Evolutionary conservation across 768 basidiomycete genomes (phyloP).

Genomic region (Tricholoma matsutake): DNA sequence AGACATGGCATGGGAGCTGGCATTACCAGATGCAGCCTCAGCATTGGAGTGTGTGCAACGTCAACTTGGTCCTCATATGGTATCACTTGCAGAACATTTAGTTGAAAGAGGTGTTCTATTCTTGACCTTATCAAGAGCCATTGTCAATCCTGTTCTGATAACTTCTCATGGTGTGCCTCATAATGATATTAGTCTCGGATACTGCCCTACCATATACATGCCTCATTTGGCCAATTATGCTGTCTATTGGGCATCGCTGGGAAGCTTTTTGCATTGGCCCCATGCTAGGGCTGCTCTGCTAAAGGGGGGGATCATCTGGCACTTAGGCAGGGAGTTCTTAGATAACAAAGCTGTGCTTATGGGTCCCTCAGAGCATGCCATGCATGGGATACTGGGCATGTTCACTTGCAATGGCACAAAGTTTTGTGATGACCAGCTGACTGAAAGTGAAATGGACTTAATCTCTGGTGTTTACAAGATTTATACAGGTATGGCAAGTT

Average conservation of each 20-base stretch:
- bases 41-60: constrained; percentile 3
- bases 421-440: not conserved
- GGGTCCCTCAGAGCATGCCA: constrained; percentile 5
- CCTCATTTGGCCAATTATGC: constrained; percentile 7
- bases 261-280: constrained; percentile 2
- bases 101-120: not conserved
- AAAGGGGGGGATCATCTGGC: constrained; percentile 13
- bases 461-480: constrained; percentile 12
- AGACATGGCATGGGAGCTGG: not conserved
- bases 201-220: not conserved
- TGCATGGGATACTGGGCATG: not conserved
- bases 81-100: not conserved
- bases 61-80: not conserved
- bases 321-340: constrained; percentile 6
- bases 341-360: constrained; percentile 2
- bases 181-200: constrained; percentile 3
- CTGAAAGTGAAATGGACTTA: constrained; percentile 10
- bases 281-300: constrained; percentile 10
- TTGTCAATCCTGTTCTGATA: not conserved
- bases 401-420: not conserved
- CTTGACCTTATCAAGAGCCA: not conserved
- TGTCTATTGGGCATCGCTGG: constrained; percentile 1
- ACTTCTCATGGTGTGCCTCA: not conserved
- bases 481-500: not conserved
- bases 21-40: constrained; percentile 1